phyloP scores from a whole-genome alignment of 129 eudicot species.

The Flaveria linearis region DNA sequence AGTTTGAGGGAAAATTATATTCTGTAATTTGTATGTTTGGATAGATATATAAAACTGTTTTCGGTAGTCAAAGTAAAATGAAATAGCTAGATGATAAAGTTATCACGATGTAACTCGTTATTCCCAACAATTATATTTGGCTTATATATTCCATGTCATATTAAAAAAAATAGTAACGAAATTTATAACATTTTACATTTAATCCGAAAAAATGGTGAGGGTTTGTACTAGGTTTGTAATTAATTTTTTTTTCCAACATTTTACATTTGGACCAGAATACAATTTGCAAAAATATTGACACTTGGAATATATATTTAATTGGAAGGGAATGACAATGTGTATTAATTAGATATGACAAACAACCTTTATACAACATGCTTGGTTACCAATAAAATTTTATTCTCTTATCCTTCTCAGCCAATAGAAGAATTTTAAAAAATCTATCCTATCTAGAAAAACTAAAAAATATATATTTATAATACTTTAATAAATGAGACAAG shows the following conservation, averaged over 20 bases:
- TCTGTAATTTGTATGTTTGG: neutral
- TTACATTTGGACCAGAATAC: no score
- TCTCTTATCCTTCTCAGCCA: neutral
- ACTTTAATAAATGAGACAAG: no score
- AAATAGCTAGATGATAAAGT: neutral
- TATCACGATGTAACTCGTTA: neutral
- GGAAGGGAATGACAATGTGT: neutral
- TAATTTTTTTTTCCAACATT: neutral
- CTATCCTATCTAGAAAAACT: neutral
- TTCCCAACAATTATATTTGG: neutral
- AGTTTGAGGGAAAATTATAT: no score
- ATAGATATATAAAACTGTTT: neutral
- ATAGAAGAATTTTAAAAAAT: neutral
- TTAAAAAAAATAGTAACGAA: neutral
- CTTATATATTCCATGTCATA: neutral
- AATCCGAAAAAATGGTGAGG: neutral
- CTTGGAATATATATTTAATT: slow-evolving; percentile 1
- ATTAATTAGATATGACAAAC: slow-evolving; percentile 28
- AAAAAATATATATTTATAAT: neutral
- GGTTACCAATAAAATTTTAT: neutral
- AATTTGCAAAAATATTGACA: no score
- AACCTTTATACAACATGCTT: slow-evolving; percentile 31
- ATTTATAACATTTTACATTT: neutral
- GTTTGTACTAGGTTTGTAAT: neutral
- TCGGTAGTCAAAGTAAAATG: neutral